phyloP scores from a whole-genome alignment of 2,329 filamentous ascomycete species.

The Aspergillus sp. region DNA sequence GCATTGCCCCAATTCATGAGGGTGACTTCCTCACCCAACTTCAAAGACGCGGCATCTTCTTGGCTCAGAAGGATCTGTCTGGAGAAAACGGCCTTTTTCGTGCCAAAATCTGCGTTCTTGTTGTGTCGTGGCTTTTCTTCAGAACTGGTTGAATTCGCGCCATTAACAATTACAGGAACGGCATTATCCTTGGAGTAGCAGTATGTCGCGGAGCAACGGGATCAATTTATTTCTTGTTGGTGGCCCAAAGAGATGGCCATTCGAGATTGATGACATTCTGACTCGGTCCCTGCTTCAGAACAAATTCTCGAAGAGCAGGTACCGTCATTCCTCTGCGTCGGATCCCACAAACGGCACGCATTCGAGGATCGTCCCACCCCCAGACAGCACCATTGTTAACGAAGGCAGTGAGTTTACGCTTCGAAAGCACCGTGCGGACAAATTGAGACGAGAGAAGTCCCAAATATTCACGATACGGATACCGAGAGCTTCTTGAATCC shows the following conservation, averaged over 20 bases:
- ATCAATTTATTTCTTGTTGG: conserved; percentile 80
- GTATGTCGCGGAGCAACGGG: conserved; percentile 72
- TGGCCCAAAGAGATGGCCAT: conserved; percentile 50
- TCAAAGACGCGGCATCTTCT: conserved; percentile 77
- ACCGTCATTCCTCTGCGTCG: conserved; percentile 50
- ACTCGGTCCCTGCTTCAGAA: conserved; percentile 50
- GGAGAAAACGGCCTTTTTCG: conserved; percentile 76
- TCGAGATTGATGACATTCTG: conserved; percentile 50
- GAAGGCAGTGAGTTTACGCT: conserved; percentile 52
- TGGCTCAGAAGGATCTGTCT: conserved; percentile 71
- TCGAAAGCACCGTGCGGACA: conserved; percentile 50
- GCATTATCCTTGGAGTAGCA: conserved; percentile 67
- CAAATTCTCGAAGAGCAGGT: conserved; percentile 48
- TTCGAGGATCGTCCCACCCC: conserved; percentile 53
- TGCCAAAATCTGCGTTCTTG: conserved; percentile 82
- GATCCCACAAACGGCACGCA: conserved; percentile 52
- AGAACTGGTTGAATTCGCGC: conserved; percentile 60
- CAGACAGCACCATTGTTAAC: conserved; percentile 49
- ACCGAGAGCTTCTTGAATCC: conserved; percentile 49
- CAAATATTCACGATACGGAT: conserved; percentile 48
- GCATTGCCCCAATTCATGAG: conserved; percentile 88
- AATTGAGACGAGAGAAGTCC: conserved; percentile 56
- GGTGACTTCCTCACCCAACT: conserved; percentile 84
- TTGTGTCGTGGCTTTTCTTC: conserved; percentile 82
- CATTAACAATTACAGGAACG: conserved; percentile 68